These are phyloP conservation scores for Lepiota subincarnata DNA, from an alignment of 768 basidiomycete species.

Conservation along the genomic window DNA sequence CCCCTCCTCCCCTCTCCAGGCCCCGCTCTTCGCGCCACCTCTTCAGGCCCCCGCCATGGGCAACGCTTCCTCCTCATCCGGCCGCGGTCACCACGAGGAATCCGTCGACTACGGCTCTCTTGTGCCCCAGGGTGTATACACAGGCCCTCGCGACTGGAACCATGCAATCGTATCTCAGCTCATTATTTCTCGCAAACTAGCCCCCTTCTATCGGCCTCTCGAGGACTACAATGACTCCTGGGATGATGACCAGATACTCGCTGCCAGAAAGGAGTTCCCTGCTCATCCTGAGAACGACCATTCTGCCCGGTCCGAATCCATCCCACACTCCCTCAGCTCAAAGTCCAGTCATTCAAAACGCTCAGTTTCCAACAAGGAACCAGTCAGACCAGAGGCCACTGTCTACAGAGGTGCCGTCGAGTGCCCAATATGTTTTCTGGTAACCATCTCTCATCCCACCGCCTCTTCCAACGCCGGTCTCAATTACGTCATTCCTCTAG, in stretches of 20 bases:
- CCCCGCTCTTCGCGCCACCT: neutral
- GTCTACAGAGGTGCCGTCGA: conserved; percentile 84
- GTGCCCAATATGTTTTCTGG: conserved; percentile 98
- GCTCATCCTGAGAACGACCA: conserved; percentile 42
- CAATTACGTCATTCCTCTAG: conserved; percentile 41
- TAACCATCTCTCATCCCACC: conserved; percentile 36
- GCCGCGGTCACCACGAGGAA: conserved; percentile 73
- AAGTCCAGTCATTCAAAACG: conserved; percentile 51
- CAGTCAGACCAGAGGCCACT: conserved; percentile 67
- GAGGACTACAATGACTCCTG: conserved; percentile 90
- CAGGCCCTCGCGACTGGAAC: conserved; percentile 85
- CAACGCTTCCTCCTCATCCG: conserved; percentile 74
- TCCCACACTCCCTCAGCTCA: conserved; percentile 24
- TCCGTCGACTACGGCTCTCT: conserved; percentile 81
- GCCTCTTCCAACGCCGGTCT: conserved; percentile 17
- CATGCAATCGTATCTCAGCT: conserved; percentile 82
- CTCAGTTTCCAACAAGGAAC: conserved; percentile 57
- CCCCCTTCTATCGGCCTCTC: conserved; percentile 94
- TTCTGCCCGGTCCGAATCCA: conserved; percentile 42
- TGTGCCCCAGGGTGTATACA: conserved; percentile 82
- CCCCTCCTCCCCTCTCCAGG: conserved; percentile 12
- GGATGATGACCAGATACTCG: conserved; percentile 84
- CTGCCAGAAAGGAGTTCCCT: conserved; percentile 68
- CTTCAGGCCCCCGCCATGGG: conserved; percentile 50
- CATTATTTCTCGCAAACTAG: conserved; percentile 82